Conservation (phyloP, 2,329 filamentous ascomycete genomes). For the Cladosporium sp. region DNA sequence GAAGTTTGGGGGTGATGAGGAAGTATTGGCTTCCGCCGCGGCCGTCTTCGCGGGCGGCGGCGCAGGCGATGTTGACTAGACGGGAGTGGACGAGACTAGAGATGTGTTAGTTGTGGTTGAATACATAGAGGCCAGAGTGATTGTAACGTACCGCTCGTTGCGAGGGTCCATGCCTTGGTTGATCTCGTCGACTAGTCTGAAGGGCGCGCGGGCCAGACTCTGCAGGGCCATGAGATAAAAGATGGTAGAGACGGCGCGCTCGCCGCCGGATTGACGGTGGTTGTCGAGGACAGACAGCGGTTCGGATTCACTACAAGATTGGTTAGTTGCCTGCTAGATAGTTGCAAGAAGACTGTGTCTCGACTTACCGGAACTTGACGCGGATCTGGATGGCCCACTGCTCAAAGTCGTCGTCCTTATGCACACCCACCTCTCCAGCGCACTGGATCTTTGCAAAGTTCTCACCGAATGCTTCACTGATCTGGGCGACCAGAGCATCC, state of each 20-base stretch:
- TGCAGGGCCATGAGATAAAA: conserved; percentile 99
- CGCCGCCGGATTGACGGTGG: conserved; percentile 93
- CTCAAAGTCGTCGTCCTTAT: conserved; percentile 88
- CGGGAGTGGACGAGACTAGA: conserved; percentile 85
- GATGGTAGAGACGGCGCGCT: conserved; percentile 93
- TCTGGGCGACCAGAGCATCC: conserved; percentile 73
- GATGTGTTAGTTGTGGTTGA: conserved; percentile 15
- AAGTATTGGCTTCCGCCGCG: conserved; percentile 68
- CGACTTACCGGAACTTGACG: conserved; percentile 82
- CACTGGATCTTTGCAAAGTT: conserved; percentile 95
- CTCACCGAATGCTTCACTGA: conserved; percentile 87
- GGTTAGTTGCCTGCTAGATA: conserved; percentile 21
- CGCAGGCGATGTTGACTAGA: conserved; percentile 96
- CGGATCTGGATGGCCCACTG: conserved; percentile 91
- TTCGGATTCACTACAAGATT: conserved; percentile 66
- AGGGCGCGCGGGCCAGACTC: conserved; percentile 87
- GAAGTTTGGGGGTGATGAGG: conserved; percentile 93
- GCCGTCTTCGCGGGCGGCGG: conserved; percentile 40
- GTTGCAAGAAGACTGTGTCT: not conserved
- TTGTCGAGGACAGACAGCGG: conserved; percentile 80
- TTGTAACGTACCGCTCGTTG: conserved; percentile 69
- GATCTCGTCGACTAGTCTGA: conserved; percentile 98
- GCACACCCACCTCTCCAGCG: conserved; percentile 82
- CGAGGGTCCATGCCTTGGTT: conserved; percentile 99
- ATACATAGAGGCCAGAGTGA: not conserved